Evolutionary conservation across 192 early-diverging fungal species (phyloP).

Genomic region (Coemansia sp.): DNA sequence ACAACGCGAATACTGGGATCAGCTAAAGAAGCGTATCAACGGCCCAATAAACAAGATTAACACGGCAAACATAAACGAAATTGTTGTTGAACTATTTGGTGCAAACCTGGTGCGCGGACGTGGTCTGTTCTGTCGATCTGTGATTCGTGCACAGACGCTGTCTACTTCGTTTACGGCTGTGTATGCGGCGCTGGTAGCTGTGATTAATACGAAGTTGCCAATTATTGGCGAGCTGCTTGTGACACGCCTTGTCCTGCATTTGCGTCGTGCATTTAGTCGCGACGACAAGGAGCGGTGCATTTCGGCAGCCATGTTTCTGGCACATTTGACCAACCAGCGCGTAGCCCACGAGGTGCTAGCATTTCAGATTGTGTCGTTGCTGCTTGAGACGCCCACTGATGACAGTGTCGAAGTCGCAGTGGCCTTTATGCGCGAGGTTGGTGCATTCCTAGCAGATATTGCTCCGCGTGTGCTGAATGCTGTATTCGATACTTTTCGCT

Average conservation of each 20-base stretch:
- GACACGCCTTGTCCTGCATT: conserved; percentile 80
- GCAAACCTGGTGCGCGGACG: conserved; percentile 92
- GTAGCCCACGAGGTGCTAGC: conserved; percentile 87
- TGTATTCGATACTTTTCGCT: conserved; percentile 89
- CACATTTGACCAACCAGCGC: conserved; percentile 89
- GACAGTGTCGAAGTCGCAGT: conserved; percentile 97
- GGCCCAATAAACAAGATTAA: conserved; percentile 96
- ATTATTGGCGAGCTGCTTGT: conserved; percentile 86
- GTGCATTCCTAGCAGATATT: conserved; percentile 78
- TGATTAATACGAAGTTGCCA: conserved; percentile 93
- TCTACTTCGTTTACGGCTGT: conserved; percentile 89
- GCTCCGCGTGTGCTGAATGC: conserved; percentile 73
- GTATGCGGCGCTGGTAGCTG: conserved; percentile 82
- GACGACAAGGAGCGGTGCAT: conserved; percentile 88
- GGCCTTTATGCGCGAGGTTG: conserved; percentile 87
- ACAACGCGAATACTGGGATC: conserved; percentile 93
- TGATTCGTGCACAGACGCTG: conserved; percentile 88
- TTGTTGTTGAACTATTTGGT: conserved; percentile 83
- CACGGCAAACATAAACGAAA: conserved; percentile 83
- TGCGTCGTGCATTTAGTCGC: conserved; percentile 84
- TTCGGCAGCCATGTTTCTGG: conserved; percentile 82
- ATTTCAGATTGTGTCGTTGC: conserved; percentile 77
- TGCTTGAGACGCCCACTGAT: conserved; percentile 84
- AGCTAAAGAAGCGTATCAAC: conserved; percentile 91
- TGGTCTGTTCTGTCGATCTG: conserved; percentile 78